Conservation (phyloP, 2,329 filamentous ascomycete species). For the Trichoderma aggressivum region DNA sequence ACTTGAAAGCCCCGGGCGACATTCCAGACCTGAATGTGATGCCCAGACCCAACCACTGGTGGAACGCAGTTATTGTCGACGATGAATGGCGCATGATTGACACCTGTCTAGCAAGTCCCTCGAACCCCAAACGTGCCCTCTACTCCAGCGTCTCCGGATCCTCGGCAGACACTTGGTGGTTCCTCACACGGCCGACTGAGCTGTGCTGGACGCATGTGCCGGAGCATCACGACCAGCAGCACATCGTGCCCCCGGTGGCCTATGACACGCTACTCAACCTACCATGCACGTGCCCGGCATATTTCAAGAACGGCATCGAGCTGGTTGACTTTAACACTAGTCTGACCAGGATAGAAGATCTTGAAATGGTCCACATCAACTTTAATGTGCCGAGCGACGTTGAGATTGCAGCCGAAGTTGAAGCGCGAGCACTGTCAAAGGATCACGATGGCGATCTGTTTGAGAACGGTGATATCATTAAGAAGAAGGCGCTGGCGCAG, state of each 20-base stretch:
- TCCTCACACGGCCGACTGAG: constrained; percentile 83
- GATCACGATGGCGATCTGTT: constrained; percentile 90
- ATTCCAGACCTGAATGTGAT: constrained; percentile 74
- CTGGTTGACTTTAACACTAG: constrained; percentile 91
- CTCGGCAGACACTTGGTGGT: constrained; percentile 85
- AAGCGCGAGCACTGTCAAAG: constrained; percentile 73
- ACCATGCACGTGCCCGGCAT: constrained; percentile 80
- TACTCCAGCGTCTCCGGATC: constrained; percentile 72
- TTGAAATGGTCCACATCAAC: constrained; percentile 90
- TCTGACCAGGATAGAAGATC: constrained; percentile 76
- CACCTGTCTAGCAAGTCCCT: constrained; percentile 85
- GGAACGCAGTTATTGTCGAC: constrained; percentile 92
- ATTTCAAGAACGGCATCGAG: constrained; percentile 77
- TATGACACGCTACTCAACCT: constrained; percentile 83
- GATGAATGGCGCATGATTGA: constrained; percentile 97
- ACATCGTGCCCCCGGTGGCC: constrained; percentile 83
- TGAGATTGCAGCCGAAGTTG: constrained; percentile 88
- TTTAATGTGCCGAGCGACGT: constrained; percentile 85
- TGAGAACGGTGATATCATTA: constrained; percentile 82
- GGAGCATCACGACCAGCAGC: constrained; percentile 81
- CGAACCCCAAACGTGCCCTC: constrained; percentile 72
- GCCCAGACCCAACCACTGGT: constrained; percentile 92
- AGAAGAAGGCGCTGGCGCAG: constrained; percentile 84
- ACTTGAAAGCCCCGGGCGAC: constrained; percentile 87
- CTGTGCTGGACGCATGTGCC: constrained; percentile 96